Evolutionary conservation across 768 basidiomycete genomes (phyloP), one percentile per base, ranked within the genome.

Genomic region (Lactarius hatsudake): DNA sequence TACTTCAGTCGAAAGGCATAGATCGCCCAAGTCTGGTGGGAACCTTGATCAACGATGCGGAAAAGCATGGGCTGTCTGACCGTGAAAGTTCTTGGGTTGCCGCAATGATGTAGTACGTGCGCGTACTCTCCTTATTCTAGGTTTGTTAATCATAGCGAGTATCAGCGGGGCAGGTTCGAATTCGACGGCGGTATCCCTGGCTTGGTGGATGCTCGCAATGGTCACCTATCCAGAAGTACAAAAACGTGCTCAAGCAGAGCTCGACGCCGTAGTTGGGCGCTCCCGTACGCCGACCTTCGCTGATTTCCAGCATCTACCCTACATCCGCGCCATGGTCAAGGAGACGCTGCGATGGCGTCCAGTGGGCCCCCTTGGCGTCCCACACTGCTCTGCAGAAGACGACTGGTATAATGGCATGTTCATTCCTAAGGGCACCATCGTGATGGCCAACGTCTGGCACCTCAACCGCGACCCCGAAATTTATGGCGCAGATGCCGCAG

Each of bases 341-440:
- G 69, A 71, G 40, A 26, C 40, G 7, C 62, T 71, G 28, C 66
- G 66, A 17, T 57, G 68, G 66, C 45, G 66, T 8, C 48, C 66
- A 1, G 1, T 13, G 3, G 38, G 28, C 38, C 58, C 58, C 4
- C 5, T 66, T 36, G 74, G 60, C 30, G 15, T 74, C 13, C 70
- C 71, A 8, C 74, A 74, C 30, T 36, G 45, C 8, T 34, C 72
- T 0, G 60, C 55, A 0, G 59, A 65, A 61, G 77, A 78, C 51
- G 76, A 76, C 57, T 69, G 53, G 54, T 77, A 76, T 61, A 64
- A 68, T 40, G 73, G 66, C 30, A 67, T 66, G 57, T 67, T 73
- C 63, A 78, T 81, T 28, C 79, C 79, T 5, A 75, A 72, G n/a
- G 79, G 77, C 20, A 76, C 78, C 1, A 72, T 77, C 1, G 69